Base-by-base conservation (phyloP, 495 filamentous ascomycete species). In the Aspergillus nanangensis region DNA sequence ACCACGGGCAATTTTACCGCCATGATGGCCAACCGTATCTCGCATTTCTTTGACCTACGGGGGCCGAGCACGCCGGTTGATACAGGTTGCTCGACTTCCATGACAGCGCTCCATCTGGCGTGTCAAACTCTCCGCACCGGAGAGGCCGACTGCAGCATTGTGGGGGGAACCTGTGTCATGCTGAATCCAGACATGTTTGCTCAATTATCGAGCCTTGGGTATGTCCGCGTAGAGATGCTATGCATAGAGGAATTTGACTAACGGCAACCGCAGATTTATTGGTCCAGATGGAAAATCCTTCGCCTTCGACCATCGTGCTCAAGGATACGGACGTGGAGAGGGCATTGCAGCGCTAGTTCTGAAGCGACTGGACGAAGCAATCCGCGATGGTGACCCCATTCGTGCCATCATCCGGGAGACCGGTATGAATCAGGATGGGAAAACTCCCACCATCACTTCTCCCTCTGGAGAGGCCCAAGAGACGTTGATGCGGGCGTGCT, bases 381-480 rank as follows among this genome's bases (percentile, higher is more conserved):
- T 73, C 20, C 24, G 25, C 1, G 62, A 67, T 34, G 53, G 57
- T 19, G 63, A 77, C 46, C 48, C 51, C 2, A 68, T 77, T n/a
- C 61, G 65, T 17, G 67, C 66, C 19, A 40, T 77, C 5, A 70
- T 77, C 35, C 62, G 73, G 10, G 66, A 46, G 0, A 69, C 63
- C 0, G 66, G 56, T 5, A 44, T 53, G 5, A 77, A 77, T 43
- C 62, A 69, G 24, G 72, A 76, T 48, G 75, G 73, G 0, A 51
- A 59, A 13, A 75, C 55, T 0, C 59, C 65, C 0, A 75, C 77
- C 11, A 79, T 85, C 25, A 81, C 76, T 2, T 65, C 79, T 58
- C 83, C 83, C 0, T 78, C 65, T 32, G 66, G 63, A 1, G 62
- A 67, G 1, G 79, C 80, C 2, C 83, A 87, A 61, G 77, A 71